Base-by-base conservation (phyloP, 805 yeast genomes). In the Zygotorulaspora florentina region DNA sequence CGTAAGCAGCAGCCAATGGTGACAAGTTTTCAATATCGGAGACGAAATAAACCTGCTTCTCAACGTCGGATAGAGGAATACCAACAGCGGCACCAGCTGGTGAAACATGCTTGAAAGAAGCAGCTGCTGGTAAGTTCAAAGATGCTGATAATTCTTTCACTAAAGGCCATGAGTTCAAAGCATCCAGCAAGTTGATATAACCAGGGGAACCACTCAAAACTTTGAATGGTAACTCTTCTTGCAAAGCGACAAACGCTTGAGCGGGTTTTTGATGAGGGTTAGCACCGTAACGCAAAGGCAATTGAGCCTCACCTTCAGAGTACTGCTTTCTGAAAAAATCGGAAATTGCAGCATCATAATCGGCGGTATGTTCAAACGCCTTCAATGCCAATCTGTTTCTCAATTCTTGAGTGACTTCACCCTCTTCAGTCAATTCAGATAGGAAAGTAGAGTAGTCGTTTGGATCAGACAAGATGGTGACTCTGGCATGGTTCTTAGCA, bases 41-140 rank as follows among this genome's bases (percentile, higher is more conserved):
- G 53, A 93, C 99, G 67, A 93, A 93, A 77, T 93, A 93, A 54
- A 91, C 80, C 71, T 91, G 86, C 79, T 89, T 90, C 76, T 93
- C 99, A 53, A 82, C 74, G 42, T 90, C 99, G 39, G 85, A 65
- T 59, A 93, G 76, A 55, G 99, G 99, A 58, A 90, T 72, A 58
- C 98, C 99, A 48, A 93, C 96, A 41, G 99, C 99, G 39, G 83
- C 95, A 71, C 99, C 99, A 25, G 99, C 99, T 54, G 99, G 99
- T 28, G 97, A 88, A 50, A 93, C 98, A 70, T 93, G 99, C 77
- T 93, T 93, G 75, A 93, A 93, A 29, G 96, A 87, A 49, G 99
- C 98, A 58, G 99, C 99, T 40, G 99, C 99, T 41, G 99, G 99
- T 61, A 93, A 78, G 69, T 87, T 87, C 65, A 93, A 79, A 44